Evolutionary conservation across 805 yeast species (phyloP), one percentile per base, ranked within the genome.

Genomic region (Priceomyces melissophilus): DNA sequence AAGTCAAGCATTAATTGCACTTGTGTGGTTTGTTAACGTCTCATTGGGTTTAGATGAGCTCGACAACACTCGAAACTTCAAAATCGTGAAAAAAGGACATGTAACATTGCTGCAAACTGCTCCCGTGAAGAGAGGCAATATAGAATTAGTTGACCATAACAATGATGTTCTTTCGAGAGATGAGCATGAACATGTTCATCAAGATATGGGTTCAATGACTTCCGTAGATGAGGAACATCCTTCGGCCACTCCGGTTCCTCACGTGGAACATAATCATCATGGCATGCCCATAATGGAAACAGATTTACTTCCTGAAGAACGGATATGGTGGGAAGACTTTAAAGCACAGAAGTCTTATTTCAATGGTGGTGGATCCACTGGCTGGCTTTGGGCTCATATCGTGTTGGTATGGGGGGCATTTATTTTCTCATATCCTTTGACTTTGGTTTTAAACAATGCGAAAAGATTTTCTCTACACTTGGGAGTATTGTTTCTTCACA

Each of bases 261-360:
- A 70, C 46, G 60, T 54, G 8, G 38, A 44, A 53, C 53, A 57
- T 11, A 69, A 79, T 54, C 57, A 61, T 37, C 96, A 87, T 54
- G 95, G 95, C 0, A 54, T 77, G 48, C 90, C 95, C 1, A 86
- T 90, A 32, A 68, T 89, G 35, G 66, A 79, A 20, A 83, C 85
- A 2, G 54, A 77, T 13, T 71, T 90, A 37, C 72, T 81, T 12
- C 83, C 90, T 0, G 84, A 80, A 34, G 96, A 89, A 60, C 67
- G 79, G 41, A 57, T 72, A 20, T 90, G 75, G 61, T 90, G 97
- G 97, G 81, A 79, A 37, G 57, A 62, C 17, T 90, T 89, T 62
- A 80, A 85, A 54, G 79, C 95, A 10, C 25, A 20, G 25, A 83
- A 91, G 1, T 81, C 87, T 3, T 89, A 74, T 58, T 80, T 87